Conservation (phyloP, 2,329 filamentous ascomycete species). For the Lachnum nothofagi region DNA sequence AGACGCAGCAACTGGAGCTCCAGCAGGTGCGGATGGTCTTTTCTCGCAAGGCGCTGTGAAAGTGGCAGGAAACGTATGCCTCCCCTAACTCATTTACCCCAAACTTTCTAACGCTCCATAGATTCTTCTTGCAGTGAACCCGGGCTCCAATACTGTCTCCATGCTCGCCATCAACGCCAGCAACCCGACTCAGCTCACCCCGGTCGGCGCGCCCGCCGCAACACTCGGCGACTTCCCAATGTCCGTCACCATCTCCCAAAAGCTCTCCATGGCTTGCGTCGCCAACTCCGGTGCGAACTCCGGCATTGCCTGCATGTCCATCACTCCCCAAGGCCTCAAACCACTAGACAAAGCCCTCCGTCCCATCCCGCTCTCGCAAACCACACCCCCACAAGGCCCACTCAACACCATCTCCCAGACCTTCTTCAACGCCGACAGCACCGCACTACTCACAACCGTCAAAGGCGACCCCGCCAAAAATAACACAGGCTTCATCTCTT, state of each 20-base stretch:
- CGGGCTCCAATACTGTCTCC: slow-evolving; percentile 48
- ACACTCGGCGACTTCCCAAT: slow-evolving; percentile 49
- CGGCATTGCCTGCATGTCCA: slow-evolving; percentile 42
- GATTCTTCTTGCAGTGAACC: slow-evolving; percentile 52
- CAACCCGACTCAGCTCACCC: slow-evolving; percentile 42
- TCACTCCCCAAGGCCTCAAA: slow-evolving; percentile 35
- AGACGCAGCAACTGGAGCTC: slow-evolving; percentile 34
- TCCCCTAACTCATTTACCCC: background rate
- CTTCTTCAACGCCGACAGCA: slow-evolving; percentile 53
- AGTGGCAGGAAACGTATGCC: slow-evolving; percentile 45
- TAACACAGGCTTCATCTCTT: slow-evolving; percentile 52
- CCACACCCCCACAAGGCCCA: slow-evolving; percentile 53
- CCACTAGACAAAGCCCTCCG: slow-evolving; percentile 42
- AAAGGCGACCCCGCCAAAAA: slow-evolving; percentile 54
- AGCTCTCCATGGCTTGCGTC: slow-evolving; percentile 43
- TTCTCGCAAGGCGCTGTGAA: slow-evolving; percentile 47
- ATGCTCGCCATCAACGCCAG: slow-evolving; percentile 42
- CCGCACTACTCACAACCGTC: slow-evolving; percentile 49
- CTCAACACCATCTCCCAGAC: slow-evolving; percentile 55
- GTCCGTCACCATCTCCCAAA: slow-evolving; percentile 45
- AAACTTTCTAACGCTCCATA: slow-evolving; percentile 25
- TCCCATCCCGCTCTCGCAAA: slow-evolving; percentile 47
- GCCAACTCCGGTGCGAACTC: slow-evolving; percentile 41
- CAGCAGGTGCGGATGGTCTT: slow-evolving; percentile 46
- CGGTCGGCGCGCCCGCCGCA: slow-evolving; percentile 39